Evolutionary conservation across 306 rosid genomes (phyloP).

Genomic region (Dryas octopetala): DNA sequence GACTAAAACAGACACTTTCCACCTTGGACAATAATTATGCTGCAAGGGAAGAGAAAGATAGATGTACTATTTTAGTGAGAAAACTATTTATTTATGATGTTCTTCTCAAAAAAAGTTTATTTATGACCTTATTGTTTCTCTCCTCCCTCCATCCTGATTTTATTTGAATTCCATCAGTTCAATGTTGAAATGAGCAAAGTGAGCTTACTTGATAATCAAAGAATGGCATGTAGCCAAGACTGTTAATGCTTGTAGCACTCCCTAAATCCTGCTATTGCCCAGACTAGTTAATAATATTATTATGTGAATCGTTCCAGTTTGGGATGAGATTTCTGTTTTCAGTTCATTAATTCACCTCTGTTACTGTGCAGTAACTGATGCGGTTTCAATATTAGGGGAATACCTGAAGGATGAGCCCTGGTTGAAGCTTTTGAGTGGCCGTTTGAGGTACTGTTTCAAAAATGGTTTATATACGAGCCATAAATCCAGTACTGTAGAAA

Average conservation of each 20-base stretch:
- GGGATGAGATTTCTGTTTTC: slow-evolving; percentile 10
- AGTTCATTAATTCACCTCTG: slow-evolving; percentile 25
- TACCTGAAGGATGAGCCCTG: slow-evolving; percentile 83
- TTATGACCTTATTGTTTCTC: not conserved
- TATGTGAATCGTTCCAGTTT: slow-evolving; percentile 3
- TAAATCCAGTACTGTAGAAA: not conserved
- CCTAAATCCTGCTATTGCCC: not conserved
- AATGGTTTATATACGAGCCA: not conserved
- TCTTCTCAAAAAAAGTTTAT: not conserved
- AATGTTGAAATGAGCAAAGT: not conserved
- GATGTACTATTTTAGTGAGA: slow-evolving; percentile 42
- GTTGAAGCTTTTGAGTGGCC: slow-evolving; percentile 70
- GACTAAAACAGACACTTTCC: slow-evolving; percentile 66
- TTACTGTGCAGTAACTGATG: slow-evolving; percentile 74
- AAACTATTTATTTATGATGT: not conserved
- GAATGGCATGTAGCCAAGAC: not conserved
- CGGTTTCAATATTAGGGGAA: slow-evolving; percentile 84
- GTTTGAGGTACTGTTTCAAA: slow-evolving; percentile 56
- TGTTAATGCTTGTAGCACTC: not conserved
- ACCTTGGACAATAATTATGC: slow-evolving; percentile 85
- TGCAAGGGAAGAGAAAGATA: slow-evolving; percentile 70
- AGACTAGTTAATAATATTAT: not conserved
- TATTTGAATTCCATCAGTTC: not conserved
- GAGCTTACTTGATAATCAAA: slow-evolving; percentile 4
- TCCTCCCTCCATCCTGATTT: not conserved